Percentiles rank a stretch among this genome's conserved stretches.
Conservation (phyloP, 1,139 yeast species). For the Nakaseomyces delphensis region DNA sequence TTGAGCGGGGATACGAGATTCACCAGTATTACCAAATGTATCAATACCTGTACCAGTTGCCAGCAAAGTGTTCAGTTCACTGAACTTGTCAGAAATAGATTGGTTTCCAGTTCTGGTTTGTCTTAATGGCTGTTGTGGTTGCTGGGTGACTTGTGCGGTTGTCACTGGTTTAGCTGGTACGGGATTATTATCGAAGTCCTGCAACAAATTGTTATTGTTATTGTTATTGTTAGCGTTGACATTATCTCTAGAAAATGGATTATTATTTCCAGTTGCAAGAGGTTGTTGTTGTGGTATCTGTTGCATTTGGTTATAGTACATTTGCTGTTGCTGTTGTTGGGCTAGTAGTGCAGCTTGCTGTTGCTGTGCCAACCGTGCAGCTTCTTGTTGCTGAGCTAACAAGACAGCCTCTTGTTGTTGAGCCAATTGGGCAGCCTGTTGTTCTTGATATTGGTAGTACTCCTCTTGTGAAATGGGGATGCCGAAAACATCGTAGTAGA, state of each 20-base stretch:
- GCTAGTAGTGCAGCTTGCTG: constrained; percentile 22
- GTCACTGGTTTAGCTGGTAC: constrained; percentile 18
- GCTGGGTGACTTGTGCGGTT: constrained; percentile 27
- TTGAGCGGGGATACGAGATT: constrained; percentile 80
- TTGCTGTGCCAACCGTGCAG: constrained; percentile 16
- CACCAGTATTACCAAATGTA: constrained; percentile 91
- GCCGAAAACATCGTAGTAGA: constrained; percentile 64
- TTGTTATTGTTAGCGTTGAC: constrained; percentile 2
- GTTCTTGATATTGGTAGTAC: constrained; percentile 34
- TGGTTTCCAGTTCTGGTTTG: constrained; percentile 40
- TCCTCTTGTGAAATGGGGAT: constrained; percentile 52
- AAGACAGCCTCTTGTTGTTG: constrained; percentile 22
- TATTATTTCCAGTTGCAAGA: constrained; percentile 65
- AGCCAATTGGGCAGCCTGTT: constrained; percentile 30
- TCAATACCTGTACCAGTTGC: constrained; percentile 90
- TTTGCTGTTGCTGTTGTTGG: constrained; percentile 28
- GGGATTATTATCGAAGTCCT: constrained; percentile 26
- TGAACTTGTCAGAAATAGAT: constrained; percentile 43
- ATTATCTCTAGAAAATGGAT: constrained; percentile 63
- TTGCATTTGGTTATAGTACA: constrained; percentile 26
- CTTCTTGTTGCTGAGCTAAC: constrained; percentile 19
- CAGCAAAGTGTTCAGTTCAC: constrained; percentile 67
- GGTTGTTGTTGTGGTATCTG: constrained; percentile 36
- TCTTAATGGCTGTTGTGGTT: constrained; percentile 32
- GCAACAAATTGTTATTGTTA: constrained; percentile 8